phyloP scores from a whole-genome alignment of 345 rosid species.

The Sisymbrium irio region DNA sequence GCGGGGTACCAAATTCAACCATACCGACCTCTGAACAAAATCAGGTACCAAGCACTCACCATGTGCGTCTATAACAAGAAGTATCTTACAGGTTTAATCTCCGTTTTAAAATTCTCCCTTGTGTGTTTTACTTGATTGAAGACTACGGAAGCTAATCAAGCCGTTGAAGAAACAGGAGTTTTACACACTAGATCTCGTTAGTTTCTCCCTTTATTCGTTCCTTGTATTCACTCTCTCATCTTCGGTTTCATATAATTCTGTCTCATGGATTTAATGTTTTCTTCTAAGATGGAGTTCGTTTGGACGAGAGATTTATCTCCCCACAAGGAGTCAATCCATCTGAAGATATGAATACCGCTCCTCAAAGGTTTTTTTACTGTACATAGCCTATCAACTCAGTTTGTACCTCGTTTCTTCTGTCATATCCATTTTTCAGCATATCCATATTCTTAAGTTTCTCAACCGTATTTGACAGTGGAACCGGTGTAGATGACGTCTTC shows the following conservation, averaged over 20 bases:
- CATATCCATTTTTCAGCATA: not conserved
- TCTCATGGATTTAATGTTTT: not conserved
- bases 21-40: constrained; percentile 24
- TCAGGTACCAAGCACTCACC: constrained; percentile 28
- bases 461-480: constrained; percentile 25
- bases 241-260: not conserved
- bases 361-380: constrained; percentile 30
- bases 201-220: constrained; percentile 7
- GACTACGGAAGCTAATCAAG: constrained; percentile 28
- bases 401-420: not conserved
- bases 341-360: constrained; percentile 16
- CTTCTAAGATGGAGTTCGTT: constrained; percentile 25
- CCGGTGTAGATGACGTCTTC: constrained; percentile 16
- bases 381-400: not conserved
- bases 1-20: constrained; percentile 16
- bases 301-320: constrained; percentile 21
- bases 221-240: not conserved
- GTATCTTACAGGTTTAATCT: not conserved
- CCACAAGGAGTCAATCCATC: constrained; percentile 25
- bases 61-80: constrained; percentile 1
- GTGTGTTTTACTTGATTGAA: constrained; percentile 28
- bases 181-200: constrained; percentile 30
- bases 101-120: not conserved
- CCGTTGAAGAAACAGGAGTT: constrained; percentile 20
- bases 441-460: not conserved